phyloP scores from a whole-genome alignment of 192 early-diverging fungal genomes.

The Powellomyces hirtus region DNA sequence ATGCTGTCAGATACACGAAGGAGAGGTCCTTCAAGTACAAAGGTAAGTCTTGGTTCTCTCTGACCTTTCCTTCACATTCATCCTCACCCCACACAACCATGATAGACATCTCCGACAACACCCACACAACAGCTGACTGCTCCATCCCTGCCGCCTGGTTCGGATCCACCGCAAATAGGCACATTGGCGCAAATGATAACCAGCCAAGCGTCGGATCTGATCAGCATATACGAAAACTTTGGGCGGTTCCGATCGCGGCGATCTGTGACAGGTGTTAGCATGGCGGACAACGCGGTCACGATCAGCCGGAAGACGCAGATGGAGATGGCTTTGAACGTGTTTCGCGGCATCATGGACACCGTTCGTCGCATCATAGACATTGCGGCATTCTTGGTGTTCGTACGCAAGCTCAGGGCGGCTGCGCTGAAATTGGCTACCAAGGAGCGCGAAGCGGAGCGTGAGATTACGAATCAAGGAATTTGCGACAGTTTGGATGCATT shows the following conservation, averaged over 20 bases:
- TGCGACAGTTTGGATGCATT: constrained; percentile 7
- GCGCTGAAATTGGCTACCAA: background rate
- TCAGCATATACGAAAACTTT: constrained; percentile 14
- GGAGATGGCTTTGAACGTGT: constrained; percentile 13
- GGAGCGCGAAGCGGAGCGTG: constrained; percentile 16
- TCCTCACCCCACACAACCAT: no score
- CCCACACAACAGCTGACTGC: background rate
- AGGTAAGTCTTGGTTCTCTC: no score
- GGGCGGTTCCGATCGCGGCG: constrained; percentile 8
- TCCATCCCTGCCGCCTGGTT: background rate
- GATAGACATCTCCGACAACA: background rate
- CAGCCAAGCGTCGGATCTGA: constrained; percentile 9
- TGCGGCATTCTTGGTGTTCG: constrained; percentile 1
- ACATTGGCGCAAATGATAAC: constrained; percentile 3
- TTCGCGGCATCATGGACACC: constrained; percentile 22
- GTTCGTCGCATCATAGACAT: constrained; percentile 16
- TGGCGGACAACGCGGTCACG: background rate
- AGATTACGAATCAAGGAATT: constrained; percentile 6
- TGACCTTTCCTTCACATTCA: no score
- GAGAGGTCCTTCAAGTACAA: background rate
- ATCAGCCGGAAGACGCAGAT: background rate
- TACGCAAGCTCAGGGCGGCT: background rate
- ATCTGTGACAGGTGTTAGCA: background rate
- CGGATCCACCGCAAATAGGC: background rate
- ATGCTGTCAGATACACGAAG: background rate